Conservation (phyloP, 306 rosid genomes). For the Rosa multiflora region DNA sequence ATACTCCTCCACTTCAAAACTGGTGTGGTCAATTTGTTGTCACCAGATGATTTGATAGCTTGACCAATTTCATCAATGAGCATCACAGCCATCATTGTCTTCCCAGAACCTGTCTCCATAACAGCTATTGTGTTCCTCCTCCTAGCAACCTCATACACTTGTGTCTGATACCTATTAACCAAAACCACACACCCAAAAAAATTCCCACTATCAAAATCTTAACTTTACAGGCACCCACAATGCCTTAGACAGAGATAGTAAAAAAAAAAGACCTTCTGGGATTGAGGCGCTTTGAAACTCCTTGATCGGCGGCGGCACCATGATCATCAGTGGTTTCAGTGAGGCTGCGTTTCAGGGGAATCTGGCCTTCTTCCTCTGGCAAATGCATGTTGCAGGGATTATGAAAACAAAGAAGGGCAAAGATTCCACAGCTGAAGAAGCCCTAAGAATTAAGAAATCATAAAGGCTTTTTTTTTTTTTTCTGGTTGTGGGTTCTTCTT, state of each 20-base stretch:
- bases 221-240: background rate
- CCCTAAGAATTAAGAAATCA: background rate
- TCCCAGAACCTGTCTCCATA: slow-evolving; percentile 81
- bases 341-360: slow-evolving; percentile 26
- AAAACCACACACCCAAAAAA: background rate
- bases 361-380: slow-evolving; percentile 8
- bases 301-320: slow-evolving; percentile 15
- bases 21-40: slow-evolving; percentile 47
- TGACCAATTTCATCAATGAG: slow-evolving; percentile 55
- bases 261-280: slow-evolving; percentile 55
- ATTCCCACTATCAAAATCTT: background rate
- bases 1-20: slow-evolving; percentile 64
- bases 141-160: slow-evolving; percentile 64
- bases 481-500: background rate
- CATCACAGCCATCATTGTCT: slow-evolving; percentile 81
- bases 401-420: background rate
- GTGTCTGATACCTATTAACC: slow-evolving; percentile 55
- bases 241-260: background rate
- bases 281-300: slow-evolving; percentile 24
- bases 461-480: background rate
- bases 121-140: slow-evolving; percentile 74
- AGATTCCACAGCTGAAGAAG: background rate
- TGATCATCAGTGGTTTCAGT: slow-evolving; percentile 15
- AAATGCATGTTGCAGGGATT: slow-evolving; percentile 27
- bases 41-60: slow-evolving; percentile 40